Conservation (phyloP, 2,329 filamentous ascomycete genomes). For the Capronia coronata region DNA sequence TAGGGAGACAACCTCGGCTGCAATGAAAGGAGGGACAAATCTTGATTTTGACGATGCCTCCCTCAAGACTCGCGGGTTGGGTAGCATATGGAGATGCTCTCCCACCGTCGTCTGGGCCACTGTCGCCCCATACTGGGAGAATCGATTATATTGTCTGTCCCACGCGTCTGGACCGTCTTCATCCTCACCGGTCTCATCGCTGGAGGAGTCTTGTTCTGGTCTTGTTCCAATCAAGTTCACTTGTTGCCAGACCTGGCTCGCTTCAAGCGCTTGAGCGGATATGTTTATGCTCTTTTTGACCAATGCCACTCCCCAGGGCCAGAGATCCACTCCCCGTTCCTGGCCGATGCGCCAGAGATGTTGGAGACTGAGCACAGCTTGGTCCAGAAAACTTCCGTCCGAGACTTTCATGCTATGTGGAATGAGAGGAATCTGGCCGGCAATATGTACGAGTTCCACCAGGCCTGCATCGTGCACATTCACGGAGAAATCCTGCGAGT, state of each 20-base stretch:
- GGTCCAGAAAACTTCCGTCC: slow-evolving; percentile 44
- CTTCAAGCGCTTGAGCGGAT: slow-evolving; percentile 32
- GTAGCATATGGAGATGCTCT: slow-evolving; percentile 24
- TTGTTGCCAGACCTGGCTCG: slow-evolving; percentile 43
- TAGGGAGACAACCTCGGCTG: slow-evolving; percentile 67
- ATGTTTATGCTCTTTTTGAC: slow-evolving; percentile 43
- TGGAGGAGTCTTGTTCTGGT: slow-evolving; percentile 8
- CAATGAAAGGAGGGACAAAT: slow-evolving; percentile 60
- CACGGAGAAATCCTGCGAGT: slow-evolving; percentile 23
- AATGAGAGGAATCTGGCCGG: slow-evolving; percentile 85
- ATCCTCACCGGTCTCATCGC: slow-evolving; percentile 35
- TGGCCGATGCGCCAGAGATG: slow-evolving; percentile 79
- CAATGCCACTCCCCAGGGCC: slow-evolving; percentile 70
- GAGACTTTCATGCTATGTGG: slow-evolving; percentile 65
- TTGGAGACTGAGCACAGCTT: slow-evolving; percentile 70
- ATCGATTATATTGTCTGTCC: slow-evolving; percentile 52
- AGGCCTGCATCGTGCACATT: slow-evolving; percentile 23
- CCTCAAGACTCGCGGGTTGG: slow-evolving; percentile 23
- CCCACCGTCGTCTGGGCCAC: slow-evolving; percentile 14
- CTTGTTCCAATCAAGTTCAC: slow-evolving; percentile 30
- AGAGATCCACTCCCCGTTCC: slow-evolving; percentile 65
- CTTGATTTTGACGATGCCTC: slow-evolving; percentile 20
- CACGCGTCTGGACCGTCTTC: slow-evolving; percentile 42
- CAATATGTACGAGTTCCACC: slow-evolving; percentile 55
- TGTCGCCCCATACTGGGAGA: slow-evolving; percentile 17